Conservation (phyloP, 495 filamentous ascomycete species). For the Annulohypoxylon maeteangense region DNA sequence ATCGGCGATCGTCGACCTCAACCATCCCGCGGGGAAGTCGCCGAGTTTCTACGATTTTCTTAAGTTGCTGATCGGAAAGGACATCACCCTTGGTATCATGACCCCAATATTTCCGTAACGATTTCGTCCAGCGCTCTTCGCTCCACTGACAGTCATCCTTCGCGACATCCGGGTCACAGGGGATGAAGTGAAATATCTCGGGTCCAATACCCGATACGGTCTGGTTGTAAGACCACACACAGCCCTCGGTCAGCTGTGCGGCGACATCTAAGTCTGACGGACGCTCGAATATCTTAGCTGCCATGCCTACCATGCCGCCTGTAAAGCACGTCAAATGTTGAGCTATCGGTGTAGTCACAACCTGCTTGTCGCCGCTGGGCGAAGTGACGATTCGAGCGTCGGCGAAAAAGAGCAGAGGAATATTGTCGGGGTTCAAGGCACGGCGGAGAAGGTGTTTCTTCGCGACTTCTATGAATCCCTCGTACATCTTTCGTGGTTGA, state of each 20-base stretch:
- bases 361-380: slow-evolving; percentile 25
- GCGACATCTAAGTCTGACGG: slow-evolving; percentile 77
- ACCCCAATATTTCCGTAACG: slow-evolving; percentile 48
- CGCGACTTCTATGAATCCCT: slow-evolving; percentile 72
- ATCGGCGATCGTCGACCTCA: slow-evolving; percentile 67
- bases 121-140: slow-evolving; percentile 44
- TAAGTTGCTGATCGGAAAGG: slow-evolving; percentile 51
- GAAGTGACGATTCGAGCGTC: slow-evolving; percentile 49
- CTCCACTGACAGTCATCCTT: slow-evolving; percentile 49
- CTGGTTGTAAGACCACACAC: slow-evolving; percentile 85
- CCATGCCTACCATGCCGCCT: slow-evolving; percentile 88
- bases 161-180: slow-evolving; percentile 61
- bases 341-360: slow-evolving; percentile 46
- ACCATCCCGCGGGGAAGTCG: slow-evolving; percentile 69
- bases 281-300: slow-evolving; percentile 76
- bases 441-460: slow-evolving; percentile 78
- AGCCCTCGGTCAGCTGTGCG: slow-evolving; percentile 80
- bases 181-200: slow-evolving; percentile 70
- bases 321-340: slow-evolving; percentile 73
- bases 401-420: slow-evolving; percentile 72
- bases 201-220: slow-evolving; percentile 81
- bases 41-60: slow-evolving; percentile 55
- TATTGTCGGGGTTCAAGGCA: slow-evolving; percentile 64
- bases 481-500: slow-evolving; percentile 82
- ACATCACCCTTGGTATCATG: slow-evolving; percentile 32